Base-by-base conservation (phyloP, 169 alveolate genomes). In the Eimeria praecox region DNA sequence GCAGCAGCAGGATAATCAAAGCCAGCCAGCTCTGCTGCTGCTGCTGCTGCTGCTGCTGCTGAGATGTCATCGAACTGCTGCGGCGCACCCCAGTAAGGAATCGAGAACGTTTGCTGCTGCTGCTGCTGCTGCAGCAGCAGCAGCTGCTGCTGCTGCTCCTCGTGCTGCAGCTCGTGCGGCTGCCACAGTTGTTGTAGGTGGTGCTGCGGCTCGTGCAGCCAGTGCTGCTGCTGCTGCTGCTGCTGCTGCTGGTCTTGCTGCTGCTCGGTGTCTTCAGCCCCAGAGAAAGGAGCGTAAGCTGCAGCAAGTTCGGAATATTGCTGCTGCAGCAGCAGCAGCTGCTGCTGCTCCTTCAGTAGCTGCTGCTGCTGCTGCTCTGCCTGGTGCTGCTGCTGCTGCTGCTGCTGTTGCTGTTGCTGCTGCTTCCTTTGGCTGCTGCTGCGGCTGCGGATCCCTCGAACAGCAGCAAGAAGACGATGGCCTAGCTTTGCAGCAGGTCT, bases 301-400 rank as follows among this genome's bases (percentile, higher is more conserved):
- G 40, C 44, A 24, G 40, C 44, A 24, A 18, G 56, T 40, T 24
- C 62, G 87, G 44, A 0, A 3, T 44, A n/a, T 16, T 77, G 87
- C 87, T 77, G 80, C 80, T 69, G 46, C 27, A 35, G 49, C 42
- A 69, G 66, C 66, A 9, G 27, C 82, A 24, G 82, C 82, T 38
- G 82, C 82, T 71, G 82, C 44, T 8, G 44, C 82, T 5, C 5
- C 35, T 40, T 56, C 49, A 18, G 87, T 62, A 40, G 87, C 87
- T 77, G 62, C 62, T 40, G 40, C 87, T 77, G 59, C 59, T 24
- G 38, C 64, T 77, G 87, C 62, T 77, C n/a, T n/a, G n/a, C n/a
- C n/a, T n/a, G n/a, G n/a, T n/a, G 87, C 49, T 40, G 87, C 87
- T 77, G 87, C 87, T 77, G 62, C 62, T 40, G 40, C 87, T 77